Evolutionary conservation across 2,329 filamentous ascomycete species (phyloP).

Genomic region (Fusarium nurragi): DNA sequence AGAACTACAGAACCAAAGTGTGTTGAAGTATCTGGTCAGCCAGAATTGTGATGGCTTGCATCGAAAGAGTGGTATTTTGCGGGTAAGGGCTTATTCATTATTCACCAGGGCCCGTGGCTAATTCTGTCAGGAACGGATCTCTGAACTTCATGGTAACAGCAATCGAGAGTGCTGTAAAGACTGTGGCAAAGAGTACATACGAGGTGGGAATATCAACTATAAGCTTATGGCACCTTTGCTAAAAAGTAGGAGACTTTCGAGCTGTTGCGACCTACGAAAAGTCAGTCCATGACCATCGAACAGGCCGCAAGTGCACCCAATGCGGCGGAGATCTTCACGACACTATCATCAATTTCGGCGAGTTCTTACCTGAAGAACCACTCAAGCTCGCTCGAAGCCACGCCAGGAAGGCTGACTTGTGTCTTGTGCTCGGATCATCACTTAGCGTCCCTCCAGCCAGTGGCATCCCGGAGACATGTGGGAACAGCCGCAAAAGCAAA

Average conservation of each 20-base stretch:
- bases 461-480: conserved; percentile 52
- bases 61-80: conserved; percentile 56
- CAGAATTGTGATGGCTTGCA: conserved; percentile 55
- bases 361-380: conserved; percentile 46
- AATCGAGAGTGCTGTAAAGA: conserved; percentile 57
- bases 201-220: conserved; percentile 42
- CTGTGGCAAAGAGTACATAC: conserved; percentile 58
- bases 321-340: conserved; percentile 54
- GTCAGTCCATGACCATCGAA: conserved; percentile 56
- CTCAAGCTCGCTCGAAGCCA: conserved; percentile 50
- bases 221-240: not conserved
- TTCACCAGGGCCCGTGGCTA: accelerated
- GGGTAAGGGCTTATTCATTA: conserved; percentile 42
- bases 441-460: conserved; percentile 56
- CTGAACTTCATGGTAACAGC: conserved; percentile 59
- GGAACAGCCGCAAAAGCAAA: conserved; percentile 43
- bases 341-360: conserved; percentile 58
- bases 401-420: conserved; percentile 55
- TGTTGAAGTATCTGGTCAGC: conserved; percentile 56
- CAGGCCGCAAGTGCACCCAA: conserved; percentile 54
- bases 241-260: conserved; percentile 50
- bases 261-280: conserved; percentile 56
- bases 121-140: conserved; percentile 51
- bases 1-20: conserved; percentile 52
- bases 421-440: conserved; percentile 58